Percentiles rank a stretch among this genome's conserved stretches.
Conservation (phyloP, 164 flowering plant genomes). For the Macadamia tetraphylla region DNA sequence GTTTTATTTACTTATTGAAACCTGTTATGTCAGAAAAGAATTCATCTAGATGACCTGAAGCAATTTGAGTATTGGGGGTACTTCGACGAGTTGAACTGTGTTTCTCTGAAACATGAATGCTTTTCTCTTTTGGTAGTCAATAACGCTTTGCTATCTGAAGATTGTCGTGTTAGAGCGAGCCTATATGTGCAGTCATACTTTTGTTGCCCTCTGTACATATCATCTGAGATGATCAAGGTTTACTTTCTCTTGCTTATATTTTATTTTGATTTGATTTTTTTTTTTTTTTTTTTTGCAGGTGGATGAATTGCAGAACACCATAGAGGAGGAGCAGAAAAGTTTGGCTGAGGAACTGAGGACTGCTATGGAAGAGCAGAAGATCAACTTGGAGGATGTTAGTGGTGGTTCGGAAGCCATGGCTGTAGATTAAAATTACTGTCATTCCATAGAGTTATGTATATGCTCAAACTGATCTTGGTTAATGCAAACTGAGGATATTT, state of each 20-base stretch:
- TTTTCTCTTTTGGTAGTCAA: too few species aligned
- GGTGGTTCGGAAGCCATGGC: slow-evolving; percentile 71
- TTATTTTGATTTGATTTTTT: background rate
- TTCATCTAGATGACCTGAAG: too few species aligned
- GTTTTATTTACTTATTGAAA: too few species aligned
- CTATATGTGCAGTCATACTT: too few species aligned
- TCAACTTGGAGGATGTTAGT: slow-evolving; percentile 47
- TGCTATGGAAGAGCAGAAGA: slow-evolving; percentile 58
- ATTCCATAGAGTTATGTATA: background rate
- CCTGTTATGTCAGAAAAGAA: too few species aligned
- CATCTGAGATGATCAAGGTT: background rate
- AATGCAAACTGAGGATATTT: too few species aligned
- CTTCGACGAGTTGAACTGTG: too few species aligned
- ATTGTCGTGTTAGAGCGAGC: background rate
- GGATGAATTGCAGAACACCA: slow-evolving; percentile 90
- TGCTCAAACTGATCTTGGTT: too few species aligned
- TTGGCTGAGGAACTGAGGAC: slow-evolving; percentile 77
- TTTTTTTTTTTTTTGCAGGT: slow-evolving; percentile 40
- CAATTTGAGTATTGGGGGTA: too few species aligned
- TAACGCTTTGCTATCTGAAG: background rate
- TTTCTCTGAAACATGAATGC: too few species aligned
- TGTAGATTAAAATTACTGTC: slow-evolving; percentile 38
- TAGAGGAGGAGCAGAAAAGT: slow-evolving; percentile 89
- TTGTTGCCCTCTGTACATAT: too few species aligned
- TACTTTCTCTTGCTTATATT: too few species aligned